Evolutionary conservation across 2,329 filamentous ascomycete species (phyloP).

Genomic region (Zymoseptoria crescenta): DNA sequence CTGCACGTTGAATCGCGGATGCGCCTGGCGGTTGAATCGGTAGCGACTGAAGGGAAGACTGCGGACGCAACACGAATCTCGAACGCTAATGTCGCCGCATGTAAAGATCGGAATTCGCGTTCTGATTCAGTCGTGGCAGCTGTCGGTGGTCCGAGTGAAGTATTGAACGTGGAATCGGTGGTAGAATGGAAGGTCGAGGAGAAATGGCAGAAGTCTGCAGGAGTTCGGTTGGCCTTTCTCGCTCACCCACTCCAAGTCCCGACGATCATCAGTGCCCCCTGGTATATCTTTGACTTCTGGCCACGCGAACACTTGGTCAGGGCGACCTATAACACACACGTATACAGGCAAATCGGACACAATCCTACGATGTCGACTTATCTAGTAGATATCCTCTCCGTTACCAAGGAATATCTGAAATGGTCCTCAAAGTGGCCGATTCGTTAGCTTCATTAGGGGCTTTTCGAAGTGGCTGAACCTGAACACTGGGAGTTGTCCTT

Average conservation of each 20-base stretch:
- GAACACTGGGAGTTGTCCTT: too few species aligned
- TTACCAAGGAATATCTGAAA: too few species aligned
- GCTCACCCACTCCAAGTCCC: not conserved
- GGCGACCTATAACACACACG: not conserved
- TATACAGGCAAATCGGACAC: not conserved
- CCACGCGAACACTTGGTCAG: not conserved
- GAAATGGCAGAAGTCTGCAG: not conserved
- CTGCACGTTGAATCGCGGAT: conserved; percentile 1
- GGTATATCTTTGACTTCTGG: not conserved
- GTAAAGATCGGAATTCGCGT: not conserved
- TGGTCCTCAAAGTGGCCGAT: too few species aligned
- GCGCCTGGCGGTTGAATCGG: conserved; percentile 7
- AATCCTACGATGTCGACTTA: not conserved
- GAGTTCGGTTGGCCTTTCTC: not conserved
- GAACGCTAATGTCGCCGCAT: conserved; percentile 8
- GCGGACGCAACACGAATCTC: conserved; percentile 2
- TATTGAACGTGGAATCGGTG: not conserved
- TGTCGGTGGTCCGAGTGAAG: not conserved
- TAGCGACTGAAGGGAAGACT: conserved; percentile 12
- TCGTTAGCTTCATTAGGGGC: too few species aligned
- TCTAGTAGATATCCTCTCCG: not conserved
- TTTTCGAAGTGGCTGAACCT: too few species aligned
- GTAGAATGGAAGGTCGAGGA: not conserved
- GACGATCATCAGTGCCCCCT: not conserved
- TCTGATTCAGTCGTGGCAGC: not conserved